Base-by-base conservation (phyloP, 768 basidiomycete species). In the Serendipita sp. region DNA sequence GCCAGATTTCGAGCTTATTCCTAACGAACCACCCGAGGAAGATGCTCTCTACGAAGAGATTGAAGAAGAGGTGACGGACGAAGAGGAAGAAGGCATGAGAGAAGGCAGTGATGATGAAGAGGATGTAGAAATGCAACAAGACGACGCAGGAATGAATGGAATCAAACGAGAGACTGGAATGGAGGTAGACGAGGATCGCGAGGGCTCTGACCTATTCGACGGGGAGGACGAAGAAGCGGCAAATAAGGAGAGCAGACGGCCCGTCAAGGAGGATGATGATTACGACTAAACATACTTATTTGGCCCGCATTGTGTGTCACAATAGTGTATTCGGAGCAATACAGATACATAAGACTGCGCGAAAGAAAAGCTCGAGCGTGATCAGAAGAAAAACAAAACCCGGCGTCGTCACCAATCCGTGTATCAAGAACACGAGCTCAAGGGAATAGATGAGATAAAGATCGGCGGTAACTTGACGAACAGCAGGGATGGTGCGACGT, bases 251-350 rank as follows among this genome's bases (percentile, higher is more conserved):
- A 75, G 82, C 58, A 89, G 88, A 70, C 78, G 89, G 42, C 89
- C 90, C 71, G 73, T 90, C 53, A 84, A 89, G 2, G 89, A 91
- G 70, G 89, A 90, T 68, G 88, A 91, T 65, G 89, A 91, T 68
- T 91, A 91, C 65, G 88, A 90, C 70, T 88, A 74, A 67, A 24
- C 22, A 9, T 22, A 28, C 24, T 50, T 50, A 50, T 50, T 38
- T 38, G 14, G 0, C 5, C 38, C 38, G 5, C 14, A 7, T 38
- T 38, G 38, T 14, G 38, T 38, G 38, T 38, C 38, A 38, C 14
- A 38, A 38, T 38, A 38, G 14, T 38, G 38, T 38, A 38, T 38
- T 38, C 38, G 38, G 38, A 38, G 7, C 38, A 38, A 38, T 38
- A 38, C 38, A 38, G 38, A 38, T 38, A 38, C 38, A 38, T 38